Conservation (phyloP, 208 protist genomes). For the Leishmania tropica region DNA sequence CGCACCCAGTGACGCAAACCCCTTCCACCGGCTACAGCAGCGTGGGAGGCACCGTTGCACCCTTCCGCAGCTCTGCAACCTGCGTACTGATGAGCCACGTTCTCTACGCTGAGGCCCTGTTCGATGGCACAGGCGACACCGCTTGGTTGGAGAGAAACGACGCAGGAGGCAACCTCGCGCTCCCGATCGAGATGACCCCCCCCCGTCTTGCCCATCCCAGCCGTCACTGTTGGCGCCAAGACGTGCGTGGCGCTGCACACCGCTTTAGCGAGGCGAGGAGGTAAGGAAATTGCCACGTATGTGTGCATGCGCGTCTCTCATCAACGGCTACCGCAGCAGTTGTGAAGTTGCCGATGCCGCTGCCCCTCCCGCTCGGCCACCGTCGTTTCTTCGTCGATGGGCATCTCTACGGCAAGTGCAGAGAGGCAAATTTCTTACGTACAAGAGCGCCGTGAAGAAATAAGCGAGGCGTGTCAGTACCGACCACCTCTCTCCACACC, state of each 20-base stretch:
- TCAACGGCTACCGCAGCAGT: neutral
- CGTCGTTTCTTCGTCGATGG: neutral
- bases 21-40: neutral
- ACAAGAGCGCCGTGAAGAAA: neutral
- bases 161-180: neutral
- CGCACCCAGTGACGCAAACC: neutral
- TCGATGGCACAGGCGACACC: neutral
- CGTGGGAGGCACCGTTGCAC: neutral
- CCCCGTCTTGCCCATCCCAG: constrained; percentile 1
- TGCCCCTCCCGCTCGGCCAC: neutral
- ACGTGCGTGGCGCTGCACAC: neutral
- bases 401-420: neutral
- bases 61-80: neutral
- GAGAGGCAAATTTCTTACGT: neutral
- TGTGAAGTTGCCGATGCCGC: neutral
- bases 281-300: neutral
- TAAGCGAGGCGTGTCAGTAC: neutral
- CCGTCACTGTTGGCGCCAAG: neutral
- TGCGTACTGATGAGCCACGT: constrained; percentile 3
- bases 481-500: neutral
- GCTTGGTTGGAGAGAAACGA: neutral
- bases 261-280: neutral
- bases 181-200: neutral
- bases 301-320: neutral
- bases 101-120: constrained; percentile 9